Conservation (phyloP, 331 rosid genomes). For the Acacia pycnantha region DNA sequence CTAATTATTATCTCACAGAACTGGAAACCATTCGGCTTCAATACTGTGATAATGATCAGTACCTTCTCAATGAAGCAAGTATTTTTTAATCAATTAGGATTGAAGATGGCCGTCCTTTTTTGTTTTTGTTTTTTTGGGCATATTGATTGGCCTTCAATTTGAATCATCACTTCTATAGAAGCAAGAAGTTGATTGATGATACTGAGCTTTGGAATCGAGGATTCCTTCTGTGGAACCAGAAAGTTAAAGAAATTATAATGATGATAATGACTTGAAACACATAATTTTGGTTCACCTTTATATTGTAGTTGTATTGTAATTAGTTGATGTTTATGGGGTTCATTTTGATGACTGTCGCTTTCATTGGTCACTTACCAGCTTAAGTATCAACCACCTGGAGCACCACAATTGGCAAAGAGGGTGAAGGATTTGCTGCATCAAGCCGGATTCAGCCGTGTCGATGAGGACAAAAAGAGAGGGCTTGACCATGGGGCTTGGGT, state of each 20-base stretch:
- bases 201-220: background rate
- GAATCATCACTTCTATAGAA: background rate
- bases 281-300: background rate
- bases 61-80: background rate
- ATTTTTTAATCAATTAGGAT: background rate
- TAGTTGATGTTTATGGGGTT: background rate
- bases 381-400: slow-evolving; percentile 87
- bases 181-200: background rate
- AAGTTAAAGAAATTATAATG: background rate
- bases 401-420: slow-evolving; percentile 61
- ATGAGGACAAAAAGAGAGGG: slow-evolving; percentile 61
- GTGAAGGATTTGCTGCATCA: slow-evolving; percentile 57
- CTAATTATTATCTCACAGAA: background rate
- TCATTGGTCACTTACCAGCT: slow-evolving; percentile 34
- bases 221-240: background rate
- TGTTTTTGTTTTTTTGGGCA: too few relatives aligned
- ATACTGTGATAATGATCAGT: background rate
- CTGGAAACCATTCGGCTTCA: background rate
- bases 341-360: background rate
- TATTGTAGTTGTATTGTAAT: background rate
- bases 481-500: slow-evolving; percentile 93
- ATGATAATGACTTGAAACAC: background rate
- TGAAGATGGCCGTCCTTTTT: background rate
- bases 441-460: slow-evolving; percentile 48
- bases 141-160: background rate